These are phyloP conservation scores for Tetrapisispora nanseiensis DNA, from an alignment of 805 yeast species.

Conservation along the genomic window DNA sequence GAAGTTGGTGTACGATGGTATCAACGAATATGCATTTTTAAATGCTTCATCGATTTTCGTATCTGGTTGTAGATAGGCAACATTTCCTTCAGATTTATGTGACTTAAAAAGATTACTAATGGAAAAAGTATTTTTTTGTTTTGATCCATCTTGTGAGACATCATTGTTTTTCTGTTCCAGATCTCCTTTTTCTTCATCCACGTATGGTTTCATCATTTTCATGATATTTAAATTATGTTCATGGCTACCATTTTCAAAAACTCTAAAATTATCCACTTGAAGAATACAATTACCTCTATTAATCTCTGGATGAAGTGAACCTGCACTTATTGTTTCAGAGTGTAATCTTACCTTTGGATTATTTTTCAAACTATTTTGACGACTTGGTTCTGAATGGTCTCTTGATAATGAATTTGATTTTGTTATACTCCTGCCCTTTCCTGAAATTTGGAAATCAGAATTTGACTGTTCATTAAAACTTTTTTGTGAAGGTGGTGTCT, in stretches of 20 bases:
- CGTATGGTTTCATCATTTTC: slow-evolving; percentile 9
- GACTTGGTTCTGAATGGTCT: slow-evolving; percentile 8
- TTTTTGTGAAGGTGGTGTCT: neutral
- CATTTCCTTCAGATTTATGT: slow-evolving; percentile 8
- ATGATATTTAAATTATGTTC: slow-evolving; percentile 22
- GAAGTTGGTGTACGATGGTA: neutral
- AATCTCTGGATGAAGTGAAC: slow-evolving; percentile 1
- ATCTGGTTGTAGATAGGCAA: neutral
- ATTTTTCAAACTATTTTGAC: neutral
- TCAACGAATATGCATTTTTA: neutral
- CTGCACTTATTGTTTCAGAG: slow-evolving; percentile 21
- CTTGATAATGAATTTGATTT: slow-evolving; percentile 7
- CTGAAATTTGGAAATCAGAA: neutral
- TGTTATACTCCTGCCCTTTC: neutral
- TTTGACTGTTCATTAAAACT: neutral
- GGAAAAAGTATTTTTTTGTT: slow-evolving; percentile 14
- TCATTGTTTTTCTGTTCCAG: neutral
- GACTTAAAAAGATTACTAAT: slow-evolving; percentile 18
- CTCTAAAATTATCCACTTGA: slow-evolving; percentile 19
- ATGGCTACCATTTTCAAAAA: slow-evolving; percentile 24
- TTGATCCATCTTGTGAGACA: neutral
- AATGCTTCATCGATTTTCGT: neutral
- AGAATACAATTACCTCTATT: slow-evolving; percentile 13
- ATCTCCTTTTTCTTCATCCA: neutral
- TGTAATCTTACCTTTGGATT: slow-evolving; percentile 10